Evolutionary conservation across 1,284 basidiomycete species (phyloP).

Genomic region (Tilletia walkeri): DNA sequence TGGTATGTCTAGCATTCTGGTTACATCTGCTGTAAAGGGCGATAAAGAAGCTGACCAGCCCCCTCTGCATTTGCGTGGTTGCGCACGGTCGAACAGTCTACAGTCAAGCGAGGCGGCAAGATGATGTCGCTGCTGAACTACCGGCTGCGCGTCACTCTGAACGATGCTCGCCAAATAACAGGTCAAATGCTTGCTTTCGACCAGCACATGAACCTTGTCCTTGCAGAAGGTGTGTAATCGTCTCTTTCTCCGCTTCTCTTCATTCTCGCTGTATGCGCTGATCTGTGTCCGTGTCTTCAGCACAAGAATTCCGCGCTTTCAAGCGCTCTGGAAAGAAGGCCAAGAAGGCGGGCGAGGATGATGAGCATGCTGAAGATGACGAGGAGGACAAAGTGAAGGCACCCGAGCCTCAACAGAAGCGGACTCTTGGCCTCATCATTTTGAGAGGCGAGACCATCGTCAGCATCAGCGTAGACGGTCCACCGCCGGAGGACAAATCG

Average conservation of each 20-base stretch:
- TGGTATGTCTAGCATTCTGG: background rate
- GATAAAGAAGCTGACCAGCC: background rate
- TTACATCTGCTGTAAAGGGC: too few species aligned
- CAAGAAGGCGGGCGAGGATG: constrained; percentile 28
- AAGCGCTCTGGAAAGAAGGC: constrained; percentile 37
- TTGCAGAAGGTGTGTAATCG: constrained; percentile 84
- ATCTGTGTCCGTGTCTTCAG: constrained; percentile 23
- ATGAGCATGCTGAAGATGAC: constrained; percentile 31
- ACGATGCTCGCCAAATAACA: constrained; percentile 90
- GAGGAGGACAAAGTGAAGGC: constrained; percentile 57
- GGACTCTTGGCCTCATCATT: constrained; percentile 91
- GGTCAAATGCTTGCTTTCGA: constrained; percentile 99
- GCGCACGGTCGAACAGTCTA: constrained; percentile 21
- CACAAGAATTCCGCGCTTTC: constrained; percentile 52
- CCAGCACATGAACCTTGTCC: constrained; percentile 98
- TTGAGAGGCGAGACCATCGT: constrained; percentile 95
- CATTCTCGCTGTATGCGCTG: background rate
- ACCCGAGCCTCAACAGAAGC: constrained; percentile 88
- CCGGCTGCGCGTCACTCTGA: constrained; percentile 93
- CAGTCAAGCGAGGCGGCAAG: constrained; percentile 60
- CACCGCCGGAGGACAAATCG: constrained; percentile 85
- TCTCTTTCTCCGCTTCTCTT: background rate
- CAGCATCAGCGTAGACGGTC: constrained; percentile 89
- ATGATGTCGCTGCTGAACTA: constrained; percentile 98
- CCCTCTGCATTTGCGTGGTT: too few species aligned